A percentile compares a stretch with the other conserved stretches of the same genome.
Conservation (phyloP, 1,284 basidiomycete species). For the Porphyrellus sp. region DNA sequence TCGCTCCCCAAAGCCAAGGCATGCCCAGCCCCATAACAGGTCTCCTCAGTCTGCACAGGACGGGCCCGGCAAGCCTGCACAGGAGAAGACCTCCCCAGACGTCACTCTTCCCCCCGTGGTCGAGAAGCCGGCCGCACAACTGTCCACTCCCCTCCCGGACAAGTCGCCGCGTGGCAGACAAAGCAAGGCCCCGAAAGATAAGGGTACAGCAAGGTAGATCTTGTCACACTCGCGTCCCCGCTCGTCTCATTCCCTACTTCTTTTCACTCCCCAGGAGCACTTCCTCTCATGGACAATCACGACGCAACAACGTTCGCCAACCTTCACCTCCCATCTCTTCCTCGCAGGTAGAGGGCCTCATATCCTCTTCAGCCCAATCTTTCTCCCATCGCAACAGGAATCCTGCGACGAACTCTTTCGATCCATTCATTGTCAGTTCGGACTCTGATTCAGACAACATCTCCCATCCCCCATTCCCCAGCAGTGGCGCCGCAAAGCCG, state of each 20-base stretch:
- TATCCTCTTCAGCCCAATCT: conserved; percentile 33
- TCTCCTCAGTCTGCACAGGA: conserved; percentile 25
- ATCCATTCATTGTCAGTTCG: conserved; percentile 53
- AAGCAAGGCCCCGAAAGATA: conserved; percentile 32
- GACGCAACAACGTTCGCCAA: conserved; percentile 51
- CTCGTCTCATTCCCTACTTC: conserved; percentile 10
- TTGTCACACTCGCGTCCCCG: neutral
- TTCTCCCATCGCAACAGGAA: conserved; percentile 31
- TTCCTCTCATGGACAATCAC: conserved; percentile 46
- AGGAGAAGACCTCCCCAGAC: conserved; percentile 15
- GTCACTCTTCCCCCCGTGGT: conserved; percentile 7
- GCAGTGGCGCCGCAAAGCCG: conserved; percentile 32
- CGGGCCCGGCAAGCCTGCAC: conserved; percentile 17
- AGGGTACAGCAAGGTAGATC: conserved; percentile 31
- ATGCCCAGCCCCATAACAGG: conserved; percentile 23
- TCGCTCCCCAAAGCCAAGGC: conserved; percentile 38
- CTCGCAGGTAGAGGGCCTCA: conserved; percentile 60
- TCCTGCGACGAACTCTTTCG: conserved; percentile 45
- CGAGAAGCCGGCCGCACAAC: conserved; percentile 27
- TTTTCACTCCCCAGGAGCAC: conserved; percentile 40
- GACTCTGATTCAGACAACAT: conserved; percentile 38
- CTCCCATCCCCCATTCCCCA: conserved; percentile 20
- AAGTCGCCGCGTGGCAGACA: conserved; percentile 31
- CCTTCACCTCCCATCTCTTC: conserved; percentile 54
- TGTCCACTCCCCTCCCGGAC: conserved; percentile 22